Evolutionary conservation across 441 rosid species (phyloP), one percentile per base, ranked within the genome.

Genomic region (Flueggea neowawraea): DNA sequence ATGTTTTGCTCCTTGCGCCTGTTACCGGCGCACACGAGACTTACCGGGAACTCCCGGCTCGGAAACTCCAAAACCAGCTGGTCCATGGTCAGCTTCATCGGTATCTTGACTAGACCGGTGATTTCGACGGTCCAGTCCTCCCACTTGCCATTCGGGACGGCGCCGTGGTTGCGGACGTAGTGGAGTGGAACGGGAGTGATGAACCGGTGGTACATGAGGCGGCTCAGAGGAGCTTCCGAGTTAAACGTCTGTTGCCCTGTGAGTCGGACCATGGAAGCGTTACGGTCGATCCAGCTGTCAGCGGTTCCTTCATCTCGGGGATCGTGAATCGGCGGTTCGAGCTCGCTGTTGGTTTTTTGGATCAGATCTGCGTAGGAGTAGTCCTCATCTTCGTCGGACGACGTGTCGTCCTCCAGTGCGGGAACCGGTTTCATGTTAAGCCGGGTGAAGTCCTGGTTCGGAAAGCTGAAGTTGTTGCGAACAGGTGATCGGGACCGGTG

Each of bases 241-340:
- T 93, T 93, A 76, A 88, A 93, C 0, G 98, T 97, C 54, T 93
- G 97, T 66, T 90, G 90, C 47, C 98, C 97, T 1, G 97, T 86
- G 79, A 90, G 95, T 31, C 97, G 96, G 62, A 93, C 72, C 95
- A 90, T 85, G 36, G 86, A 61, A 2, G 90, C 69, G 80, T 90
- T 86, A 5, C 97, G 91, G 57, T 82, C 75, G 66, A 88, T 73
- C 98, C 97, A 93, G 43, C 70, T 71, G 48, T 92, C 97, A 0
- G 92, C 80, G 2, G 94, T 90, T 28, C 71, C 80, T 67, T 85
- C 92, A 52, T 93, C 97, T 53, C 95, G 61, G 0, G 82, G 63
- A 65, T 93, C 97, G 8, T 75, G n/a, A 66, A 75, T 49, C 62
- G 97, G n/a, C n/a, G 28, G 28, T 22, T 22, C 28, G 28, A 22